Conservation (phyloP, 805 yeast species). For the Soucietia sequanensis region DNA sequence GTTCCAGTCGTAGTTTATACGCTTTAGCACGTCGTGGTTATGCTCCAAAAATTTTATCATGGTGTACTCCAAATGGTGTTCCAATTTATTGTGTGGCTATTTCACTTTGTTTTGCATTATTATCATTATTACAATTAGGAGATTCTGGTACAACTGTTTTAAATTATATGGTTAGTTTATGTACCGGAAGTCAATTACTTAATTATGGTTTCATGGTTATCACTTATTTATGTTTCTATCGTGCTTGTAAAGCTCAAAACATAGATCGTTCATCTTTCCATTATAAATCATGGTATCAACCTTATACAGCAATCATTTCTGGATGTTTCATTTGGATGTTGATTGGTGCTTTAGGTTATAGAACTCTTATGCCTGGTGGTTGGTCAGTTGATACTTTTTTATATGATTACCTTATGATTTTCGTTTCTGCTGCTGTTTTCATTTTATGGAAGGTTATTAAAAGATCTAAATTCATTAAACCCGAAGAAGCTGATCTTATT, state of each 20-base stretch:
- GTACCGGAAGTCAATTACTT: constrained; percentile 47
- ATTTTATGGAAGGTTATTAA: constrained; percentile 36
- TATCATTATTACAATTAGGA: constrained; percentile 27
- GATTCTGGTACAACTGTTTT: constrained; percentile 34
- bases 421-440: constrained; percentile 36
- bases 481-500: constrained; percentile 46
- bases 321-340: constrained; percentile 32
- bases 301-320: constrained; percentile 34
- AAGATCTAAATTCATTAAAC: constrained; percentile 36
- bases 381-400: constrained; percentile 66
- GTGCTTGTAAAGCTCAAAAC: constrained; percentile 40
- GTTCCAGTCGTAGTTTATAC: constrained; percentile 65
- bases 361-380: constrained; percentile 62
- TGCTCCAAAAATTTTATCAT: constrained; percentile 67
- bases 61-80: constrained; percentile 62
- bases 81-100: constrained; percentile 58
- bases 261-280: constrained; percentile 37
- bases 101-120: constrained; percentile 22
- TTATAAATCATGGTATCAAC: constrained; percentile 44
- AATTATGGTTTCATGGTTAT: constrained; percentile 46
- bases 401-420: constrained; percentile 71
- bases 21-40: constrained; percentile 70
- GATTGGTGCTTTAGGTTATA: constrained; percentile 66
- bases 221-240: constrained; percentile 42
- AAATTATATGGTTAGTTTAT: constrained; percentile 45